These are phyloP conservation scores for Cicer pinnatifidum DNA, from an alignment of 306 rosid species.

Conservation along the genomic window DNA sequence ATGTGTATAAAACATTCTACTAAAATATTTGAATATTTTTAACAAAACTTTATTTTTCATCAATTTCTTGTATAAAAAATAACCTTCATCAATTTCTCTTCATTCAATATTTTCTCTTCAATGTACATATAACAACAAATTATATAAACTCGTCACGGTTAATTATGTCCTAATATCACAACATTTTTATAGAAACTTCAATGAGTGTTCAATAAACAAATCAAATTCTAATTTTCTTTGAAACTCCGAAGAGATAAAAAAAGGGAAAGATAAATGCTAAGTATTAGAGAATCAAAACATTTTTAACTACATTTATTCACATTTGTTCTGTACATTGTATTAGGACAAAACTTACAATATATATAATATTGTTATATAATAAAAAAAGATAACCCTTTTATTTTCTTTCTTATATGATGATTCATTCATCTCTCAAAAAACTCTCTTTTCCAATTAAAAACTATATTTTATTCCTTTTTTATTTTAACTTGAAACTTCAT, in stretches of 20 bases:
- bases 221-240: neutral
- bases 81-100: too few species aligned
- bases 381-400: neutral
- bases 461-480: neutral
- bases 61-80: too few species aligned
- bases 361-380: neutral
- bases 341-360: slow-evolving; percentile 38
- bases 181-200: neutral
- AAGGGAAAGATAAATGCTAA: neutral
- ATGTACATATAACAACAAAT: too few species aligned
- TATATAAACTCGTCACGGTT: too few species aligned
- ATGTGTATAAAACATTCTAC: too few species aligned
- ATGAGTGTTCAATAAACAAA: slow-evolving; percentile 8
- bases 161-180: too few species aligned
- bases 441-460: slow-evolving; percentile 18
- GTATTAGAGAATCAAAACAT: slow-evolving; percentile 9
- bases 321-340: slow-evolving; percentile 47
- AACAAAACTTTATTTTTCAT: too few species aligned
- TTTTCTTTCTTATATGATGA: neutral
- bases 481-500: slow-evolving; percentile 82
- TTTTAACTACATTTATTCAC: slow-evolving; percentile 30
- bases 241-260: neutral
- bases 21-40: too few species aligned
- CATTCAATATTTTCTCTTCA: too few species aligned
- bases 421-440: slow-evolving; percentile 27